These are phyloP conservation scores for Lipomyces mesembrius DNA, from an alignment of 805 yeast species.

Conservation along the genomic window DNA sequence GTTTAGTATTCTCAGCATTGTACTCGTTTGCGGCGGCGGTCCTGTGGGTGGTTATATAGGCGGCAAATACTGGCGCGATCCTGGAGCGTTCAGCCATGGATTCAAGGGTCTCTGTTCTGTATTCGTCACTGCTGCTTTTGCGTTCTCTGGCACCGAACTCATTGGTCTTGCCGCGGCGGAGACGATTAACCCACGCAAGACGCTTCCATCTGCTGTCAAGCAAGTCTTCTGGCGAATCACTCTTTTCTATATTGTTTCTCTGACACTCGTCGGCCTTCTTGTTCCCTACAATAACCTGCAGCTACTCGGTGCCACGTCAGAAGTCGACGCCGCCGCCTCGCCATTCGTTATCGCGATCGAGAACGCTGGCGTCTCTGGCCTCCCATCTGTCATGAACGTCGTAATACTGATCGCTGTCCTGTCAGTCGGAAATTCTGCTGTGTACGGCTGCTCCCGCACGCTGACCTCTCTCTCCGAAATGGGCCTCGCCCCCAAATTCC, in stretches of 20 bases:
- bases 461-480: constrained; percentile 68
- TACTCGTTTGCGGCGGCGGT: constrained; percentile 61
- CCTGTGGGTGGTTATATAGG: constrained; percentile 64
- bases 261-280: constrained; percentile 63
- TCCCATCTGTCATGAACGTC: constrained; percentile 74
- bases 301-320: constrained; percentile 51
- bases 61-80: constrained; percentile 61
- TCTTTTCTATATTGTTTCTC: constrained; percentile 67
- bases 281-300: constrained; percentile 65
- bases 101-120: constrained; percentile 74
- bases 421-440: constrained; percentile 75
- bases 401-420: constrained; percentile 70
- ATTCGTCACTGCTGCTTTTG: constrained; percentile 75
- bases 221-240: constrained; percentile 84
- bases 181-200: constrained; percentile 65
- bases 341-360: constrained; percentile 76
- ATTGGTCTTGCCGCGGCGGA: constrained; percentile 80
- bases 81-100: constrained; percentile 62
- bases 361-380: constrained; percentile 66
- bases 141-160: constrained; percentile 76
- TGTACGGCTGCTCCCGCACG: constrained; percentile 73
- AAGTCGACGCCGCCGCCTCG: constrained; percentile 64
- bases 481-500: constrained; percentile 63
- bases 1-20: constrained; percentile 62
- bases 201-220: constrained; percentile 74